These are phyloP conservation scores for Podaxis mareebaensis DNA, from an alignment of 768 basidiomycete species.

Conservation along the genomic window DNA sequence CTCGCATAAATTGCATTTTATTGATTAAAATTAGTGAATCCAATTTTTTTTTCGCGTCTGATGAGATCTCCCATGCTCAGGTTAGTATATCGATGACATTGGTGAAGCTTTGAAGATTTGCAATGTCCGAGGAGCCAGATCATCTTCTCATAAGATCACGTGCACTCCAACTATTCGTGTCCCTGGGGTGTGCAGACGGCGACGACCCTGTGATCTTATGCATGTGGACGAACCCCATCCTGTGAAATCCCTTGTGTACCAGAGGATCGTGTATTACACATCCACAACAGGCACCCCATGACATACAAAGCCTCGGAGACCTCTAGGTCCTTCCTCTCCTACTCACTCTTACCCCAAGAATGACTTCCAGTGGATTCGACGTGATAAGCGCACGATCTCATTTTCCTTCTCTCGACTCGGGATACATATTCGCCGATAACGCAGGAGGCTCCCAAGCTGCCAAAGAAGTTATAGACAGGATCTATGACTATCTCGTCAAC, in stretches of 20 bases:
- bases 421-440: constrained; percentile 73
- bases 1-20: too few relatives aligned
- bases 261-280: neutral
- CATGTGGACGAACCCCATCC: constrained; percentile 11
- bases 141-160: neutral
- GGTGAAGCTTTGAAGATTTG: too few relatives aligned
- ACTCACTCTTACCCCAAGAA: neutral
- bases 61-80: too few relatives aligned
- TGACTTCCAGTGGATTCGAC: constrained; percentile 37
- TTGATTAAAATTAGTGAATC: too few relatives aligned
- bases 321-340: neutral
- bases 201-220: neutral
- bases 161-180: neutral
- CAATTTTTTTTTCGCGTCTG: too few relatives aligned
- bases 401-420: constrained; percentile 61
- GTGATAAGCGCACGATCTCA: constrained; percentile 52
- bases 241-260: neutral
- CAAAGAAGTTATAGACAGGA: constrained; percentile 52
- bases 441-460: constrained; percentile 73
- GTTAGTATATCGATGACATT: too few relatives aligned
- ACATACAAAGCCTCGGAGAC: neutral
- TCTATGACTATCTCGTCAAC: constrained; percentile 68
- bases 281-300: neutral
- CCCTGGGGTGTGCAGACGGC: neutral
- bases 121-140: too few relatives aligned